These are phyloP conservation scores for Irpex sp. DNA, from an alignment of 1,284 basidiomycete species.

Conservation along the genomic window DNA sequence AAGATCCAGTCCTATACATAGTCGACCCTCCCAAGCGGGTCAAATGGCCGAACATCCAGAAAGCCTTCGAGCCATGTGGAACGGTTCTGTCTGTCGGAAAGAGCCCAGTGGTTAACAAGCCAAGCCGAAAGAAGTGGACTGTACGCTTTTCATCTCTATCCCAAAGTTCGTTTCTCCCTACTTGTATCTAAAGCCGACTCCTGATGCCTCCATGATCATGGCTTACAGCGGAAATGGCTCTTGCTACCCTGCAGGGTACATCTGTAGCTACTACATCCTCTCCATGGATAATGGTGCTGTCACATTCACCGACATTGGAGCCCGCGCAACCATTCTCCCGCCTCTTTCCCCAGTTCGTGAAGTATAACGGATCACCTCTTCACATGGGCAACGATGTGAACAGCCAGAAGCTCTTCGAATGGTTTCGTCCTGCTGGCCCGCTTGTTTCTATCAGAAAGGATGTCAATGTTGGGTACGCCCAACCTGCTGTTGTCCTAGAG, in stretches of 20 bases:
- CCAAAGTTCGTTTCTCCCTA: background rate
- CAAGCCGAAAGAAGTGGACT: slow-evolving; percentile 2
- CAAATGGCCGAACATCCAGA: slow-evolving; percentile 1
- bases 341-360: slow-evolving; percentile 5
- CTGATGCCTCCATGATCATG: background rate
- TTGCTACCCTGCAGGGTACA: slow-evolving; percentile 3
- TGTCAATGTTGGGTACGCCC: slow-evolving; percentile 3
- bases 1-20: background rate
- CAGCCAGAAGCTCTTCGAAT: slow-evolving; percentile 7
- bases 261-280: background rate
- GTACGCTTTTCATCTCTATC: background rate
- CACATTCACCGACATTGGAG: background rate
- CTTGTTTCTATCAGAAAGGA: slow-evolving; percentile 7
- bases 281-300: background rate
- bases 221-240: slow-evolving; percentile 6
- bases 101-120: background rate
- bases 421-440: slow-evolving; percentile 9
- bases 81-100: background rate
- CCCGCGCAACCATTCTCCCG: background rate
- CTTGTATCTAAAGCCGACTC: background rate
- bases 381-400: background rate
- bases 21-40: background rate
- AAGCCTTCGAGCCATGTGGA: slow-evolving; percentile 2
- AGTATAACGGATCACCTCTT: background rate
- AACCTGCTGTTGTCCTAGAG: slow-evolving; percentile 4